Evolutionary conservation across 1,139 yeast genomes (phyloP).

Genomic region (Blastobotrys raffinosifermentans): DNA sequence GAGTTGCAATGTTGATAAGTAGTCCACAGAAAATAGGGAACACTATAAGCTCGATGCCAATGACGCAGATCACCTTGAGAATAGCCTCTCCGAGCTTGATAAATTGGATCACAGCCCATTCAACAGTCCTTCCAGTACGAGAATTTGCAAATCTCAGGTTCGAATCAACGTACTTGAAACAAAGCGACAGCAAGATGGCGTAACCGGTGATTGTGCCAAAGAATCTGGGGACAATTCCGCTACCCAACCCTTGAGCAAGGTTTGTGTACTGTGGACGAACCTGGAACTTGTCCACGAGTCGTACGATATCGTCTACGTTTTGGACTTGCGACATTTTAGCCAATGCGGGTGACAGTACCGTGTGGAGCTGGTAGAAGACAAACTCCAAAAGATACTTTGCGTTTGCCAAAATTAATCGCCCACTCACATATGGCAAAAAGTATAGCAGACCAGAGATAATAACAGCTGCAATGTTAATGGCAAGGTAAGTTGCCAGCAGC

Average conservation of each 20-base stretch:
- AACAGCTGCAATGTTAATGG: slow-evolving; percentile 20
- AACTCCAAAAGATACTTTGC: slow-evolving; percentile 4
- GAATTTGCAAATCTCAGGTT: slow-evolving; percentile 16
- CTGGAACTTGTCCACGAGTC: background rate
- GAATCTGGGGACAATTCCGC: slow-evolving; percentile 15
- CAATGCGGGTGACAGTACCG: slow-evolving; percentile 1
- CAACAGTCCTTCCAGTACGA: slow-evolving; percentile 12
- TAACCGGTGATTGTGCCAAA: slow-evolving; percentile 19
- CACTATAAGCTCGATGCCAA: slow-evolving; percentile 69
- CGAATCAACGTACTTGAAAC: slow-evolving; percentile 17
- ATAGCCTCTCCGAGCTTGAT: slow-evolving; percentile 44
- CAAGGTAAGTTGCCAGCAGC: slow-evolving; percentile 17
- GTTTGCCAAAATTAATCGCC: slow-evolving; percentile 19
- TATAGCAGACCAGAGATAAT: slow-evolving; percentile 14
- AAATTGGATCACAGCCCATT: slow-evolving; percentile 17
- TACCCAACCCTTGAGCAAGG: slow-evolving; percentile 10
- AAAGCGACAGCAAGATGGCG: slow-evolving; percentile 10
- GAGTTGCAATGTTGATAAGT: slow-evolving; percentile 49
- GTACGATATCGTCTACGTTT: background rate
- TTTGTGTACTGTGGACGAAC: background rate
- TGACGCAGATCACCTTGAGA: slow-evolving; percentile 66
- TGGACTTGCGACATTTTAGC: background rate
- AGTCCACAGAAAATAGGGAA: slow-evolving; percentile 88
- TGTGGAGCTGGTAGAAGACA: slow-evolving; percentile 4
- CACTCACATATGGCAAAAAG: slow-evolving; percentile 26